Percentiles rank a stretch among this genome's conserved stretches.
Conservation (phyloP, 2,329 filamentous ascomycete genomes). For the Gaeumannomyces sp. region DNA sequence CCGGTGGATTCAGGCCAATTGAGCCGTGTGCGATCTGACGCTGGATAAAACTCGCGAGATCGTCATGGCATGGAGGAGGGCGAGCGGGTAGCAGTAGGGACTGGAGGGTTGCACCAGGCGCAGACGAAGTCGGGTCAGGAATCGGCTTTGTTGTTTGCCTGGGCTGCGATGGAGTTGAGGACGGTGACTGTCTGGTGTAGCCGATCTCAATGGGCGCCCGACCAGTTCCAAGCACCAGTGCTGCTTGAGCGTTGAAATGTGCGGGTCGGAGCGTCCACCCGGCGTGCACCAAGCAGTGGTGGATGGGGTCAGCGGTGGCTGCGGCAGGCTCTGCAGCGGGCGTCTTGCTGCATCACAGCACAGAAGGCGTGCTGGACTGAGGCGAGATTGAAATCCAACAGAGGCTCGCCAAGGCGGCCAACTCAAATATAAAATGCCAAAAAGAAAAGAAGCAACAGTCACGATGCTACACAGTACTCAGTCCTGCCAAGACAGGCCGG, state of each 20-base stretch:
- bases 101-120: background rate
- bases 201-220: background rate
- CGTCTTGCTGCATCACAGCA: background rate
- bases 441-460: background rate
- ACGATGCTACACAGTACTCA: too few species aligned
- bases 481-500: too few species aligned
- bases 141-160: background rate
- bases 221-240: background rate
- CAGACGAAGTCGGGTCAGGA: background rate
- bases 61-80: constrained; percentile 3
- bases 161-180: background rate
- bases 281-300: background rate
- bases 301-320: background rate
- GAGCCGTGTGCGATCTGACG: background rate
- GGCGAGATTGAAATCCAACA: background rate
- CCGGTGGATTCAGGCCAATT: constrained; percentile 9
- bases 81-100: background rate
- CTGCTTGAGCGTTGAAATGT: background rate
- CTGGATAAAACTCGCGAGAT: constrained; percentile 3
- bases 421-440: background rate
- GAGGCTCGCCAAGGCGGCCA: background rate
- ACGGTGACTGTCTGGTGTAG: background rate
- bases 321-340: background rate
- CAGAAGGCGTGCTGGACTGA: background rate
- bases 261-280: background rate